Conservation (phyloP, 306 rosid genomes). For the Mucuna pruriens region DNA sequence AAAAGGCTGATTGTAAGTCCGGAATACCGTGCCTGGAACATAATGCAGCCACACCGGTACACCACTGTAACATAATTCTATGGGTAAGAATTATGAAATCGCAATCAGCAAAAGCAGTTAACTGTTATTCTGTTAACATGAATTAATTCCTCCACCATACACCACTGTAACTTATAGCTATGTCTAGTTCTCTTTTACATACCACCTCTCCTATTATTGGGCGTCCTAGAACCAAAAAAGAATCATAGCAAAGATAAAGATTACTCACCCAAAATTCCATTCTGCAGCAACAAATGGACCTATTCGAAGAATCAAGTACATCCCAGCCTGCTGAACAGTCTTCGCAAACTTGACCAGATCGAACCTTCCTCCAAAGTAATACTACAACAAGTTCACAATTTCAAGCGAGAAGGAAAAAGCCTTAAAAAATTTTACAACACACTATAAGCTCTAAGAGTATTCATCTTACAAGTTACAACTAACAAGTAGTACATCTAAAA, state of each 20-base stretch:
- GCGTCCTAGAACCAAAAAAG: not conserved
- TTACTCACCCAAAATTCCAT: slow-evolving; percentile 55
- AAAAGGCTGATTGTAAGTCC: slow-evolving; percentile 80
- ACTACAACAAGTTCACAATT: slow-evolving; percentile 40
- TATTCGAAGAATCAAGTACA: slow-evolving; percentile 56
- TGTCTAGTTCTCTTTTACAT: not conserved
- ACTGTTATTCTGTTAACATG: not conserved
- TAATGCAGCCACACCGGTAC: slow-evolving; percentile 97
- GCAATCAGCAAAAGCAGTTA: not conserved
- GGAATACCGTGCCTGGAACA: slow-evolving; percentile 82
- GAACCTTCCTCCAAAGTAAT: slow-evolving; percentile 59
- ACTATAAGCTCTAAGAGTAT: not conserved
- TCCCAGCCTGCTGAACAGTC: slow-evolving; percentile 50
- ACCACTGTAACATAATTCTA: slow-evolving; percentile 65
- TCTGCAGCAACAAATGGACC: slow-evolving; percentile 62
- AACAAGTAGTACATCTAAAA: too few relatives aligned
- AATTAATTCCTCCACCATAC: not conserved
- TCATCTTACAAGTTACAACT: not conserved
- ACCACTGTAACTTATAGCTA: not conserved
- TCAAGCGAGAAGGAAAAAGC: not conserved
- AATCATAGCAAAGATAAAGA: not conserved
- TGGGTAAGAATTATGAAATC: slow-evolving; percentile 34
- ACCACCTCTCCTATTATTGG: not conserved
- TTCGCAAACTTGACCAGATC: slow-evolving; percentile 57
- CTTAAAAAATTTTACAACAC: not conserved